These are phyloP conservation scores for Dactylorhiza incarnata DNA, from an alignment of 106 monocot genomes.

Conservation along the genomic window DNA sequence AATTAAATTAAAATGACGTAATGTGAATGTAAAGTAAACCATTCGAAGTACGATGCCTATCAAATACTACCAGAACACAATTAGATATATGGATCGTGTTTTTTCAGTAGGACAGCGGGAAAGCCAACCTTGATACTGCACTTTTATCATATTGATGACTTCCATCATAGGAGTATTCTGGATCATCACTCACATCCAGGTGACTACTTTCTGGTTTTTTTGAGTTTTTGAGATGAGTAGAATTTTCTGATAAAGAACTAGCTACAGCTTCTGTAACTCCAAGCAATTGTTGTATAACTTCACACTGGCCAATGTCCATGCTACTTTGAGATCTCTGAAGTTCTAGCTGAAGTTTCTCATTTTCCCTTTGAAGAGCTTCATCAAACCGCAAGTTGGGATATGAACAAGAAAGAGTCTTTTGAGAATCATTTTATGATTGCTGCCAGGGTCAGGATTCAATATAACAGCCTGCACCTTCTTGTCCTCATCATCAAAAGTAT, in stretches of 20 bases:
- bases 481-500: constrained; percentile 65
- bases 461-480: constrained; percentile 58
- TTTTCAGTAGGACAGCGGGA: neutral
- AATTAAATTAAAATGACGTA: neutral
- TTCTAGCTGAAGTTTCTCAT: constrained; percentile 63
- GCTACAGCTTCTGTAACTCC: constrained; percentile 68
- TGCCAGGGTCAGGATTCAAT: constrained; percentile 36
- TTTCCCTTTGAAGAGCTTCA: constrained; percentile 63
- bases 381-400: constrained; percentile 61
- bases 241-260: constrained; percentile 40
- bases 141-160: constrained; percentile 24
- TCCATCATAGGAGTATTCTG: constrained; percentile 21
- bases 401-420: constrained; percentile 61
- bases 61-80: neutral
- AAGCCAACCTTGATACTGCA: constrained; percentile 45
- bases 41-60: neutral
- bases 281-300: constrained; percentile 87
- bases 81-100: neutral
- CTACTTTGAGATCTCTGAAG: constrained; percentile 52
- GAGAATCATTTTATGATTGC: constrained; percentile 38
- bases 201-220: constrained; percentile 33
- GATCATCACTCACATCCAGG: constrained; percentile 26
- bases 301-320: constrained; percentile 68
- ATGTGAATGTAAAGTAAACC: neutral
- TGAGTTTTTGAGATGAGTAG: constrained; percentile 9